Evolutionary conservation across 768 basidiomycete species (phyloP), one percentile per base, ranked within the genome.

Genomic region (Agaricus subrufescens): DNA sequence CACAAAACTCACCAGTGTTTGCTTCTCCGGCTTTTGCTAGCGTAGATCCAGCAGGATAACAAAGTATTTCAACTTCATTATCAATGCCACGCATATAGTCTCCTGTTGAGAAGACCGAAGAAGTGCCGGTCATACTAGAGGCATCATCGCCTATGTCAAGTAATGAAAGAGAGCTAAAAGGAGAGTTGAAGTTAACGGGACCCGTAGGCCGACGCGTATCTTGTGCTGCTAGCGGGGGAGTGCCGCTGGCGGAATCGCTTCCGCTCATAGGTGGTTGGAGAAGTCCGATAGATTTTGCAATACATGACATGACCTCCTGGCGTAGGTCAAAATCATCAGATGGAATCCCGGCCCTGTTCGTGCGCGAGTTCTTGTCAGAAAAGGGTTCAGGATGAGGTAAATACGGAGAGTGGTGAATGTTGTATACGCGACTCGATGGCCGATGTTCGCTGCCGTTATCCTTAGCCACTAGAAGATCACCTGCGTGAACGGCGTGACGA

Each of bases 261-360:
- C 80, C 84, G 54, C 86, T 89, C 19, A 90, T 70, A 2, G 93
- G 86, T 3, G 94, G 91, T 60, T 97, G 95, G 25, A 92, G 73
- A 11, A 99, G 78, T 3, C 97, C 97, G 56, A 99, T 98, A 2
- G 94, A 96, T 68, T 96, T 95, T 1, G 96, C 94, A 58, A 99
- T 95, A 68, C 93, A 96, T 0, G 90, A 89, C 93, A 98, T 94
- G 31, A 99, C 95, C 62, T 92, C 94, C 62, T 94, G 92, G 37
- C 92, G 83, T n/a, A 98, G 81, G 67, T 98, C 93, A 62, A 98
- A 95, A 23, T 95, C 92, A 26, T 87, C 88, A 7, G 73, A 74
- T 31, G 77, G 42, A 61, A 58, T 34, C 58, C 29, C 37, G 54
- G 40, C 43, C 59, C 56, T 31, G 64, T 64, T 27, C 57, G 59